A percentile compares a stretch with the other conserved stretches of the same genome.
Evolutionary conservation across 345 rosid species (phyloP).

Genomic region (Arabidopsis suecica): DNA sequence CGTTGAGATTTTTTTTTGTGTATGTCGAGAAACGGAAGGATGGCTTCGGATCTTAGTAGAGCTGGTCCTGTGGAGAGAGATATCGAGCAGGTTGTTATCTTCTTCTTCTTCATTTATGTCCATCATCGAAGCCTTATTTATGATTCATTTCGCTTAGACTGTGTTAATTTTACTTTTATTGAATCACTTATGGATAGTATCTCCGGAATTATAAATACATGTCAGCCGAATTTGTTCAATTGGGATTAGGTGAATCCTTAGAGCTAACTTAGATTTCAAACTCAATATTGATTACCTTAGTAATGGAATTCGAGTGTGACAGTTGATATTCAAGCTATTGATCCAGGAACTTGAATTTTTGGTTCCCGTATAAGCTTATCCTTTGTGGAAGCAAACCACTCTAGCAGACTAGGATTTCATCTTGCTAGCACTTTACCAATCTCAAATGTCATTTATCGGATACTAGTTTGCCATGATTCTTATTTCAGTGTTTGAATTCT

Average conservation of each 20-base stretch:
- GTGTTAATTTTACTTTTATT: background rate
- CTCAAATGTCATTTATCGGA: slow-evolving; percentile 6
- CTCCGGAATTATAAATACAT: background rate
- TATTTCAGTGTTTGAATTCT: slow-evolving; percentile 1
- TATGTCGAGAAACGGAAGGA: slow-evolving; percentile 70
- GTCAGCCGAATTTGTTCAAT: slow-evolving; percentile 7
- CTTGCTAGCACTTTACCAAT: slow-evolving; percentile 16
- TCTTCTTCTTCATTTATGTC: slow-evolving; percentile 14
- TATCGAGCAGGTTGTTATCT: slow-evolving; percentile 78
- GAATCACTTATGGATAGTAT: slow-evolving; percentile 11
- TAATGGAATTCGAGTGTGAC: background rate
- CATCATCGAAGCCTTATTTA: slow-evolving; percentile 11
- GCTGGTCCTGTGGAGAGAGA: slow-evolving; percentile 86
- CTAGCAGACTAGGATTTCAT: background rate
- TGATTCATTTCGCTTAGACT: background rate
- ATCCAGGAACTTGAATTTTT: too few species aligned
- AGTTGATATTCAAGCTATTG: background rate
- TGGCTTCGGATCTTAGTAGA: slow-evolving; percentile 95
- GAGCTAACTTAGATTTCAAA: slow-evolving; percentile 8
- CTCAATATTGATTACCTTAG: background rate
- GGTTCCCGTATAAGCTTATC: background rate
- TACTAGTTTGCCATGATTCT: background rate
- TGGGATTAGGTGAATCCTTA: slow-evolving; percentile 17
- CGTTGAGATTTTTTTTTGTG: slow-evolving; percentile 30
- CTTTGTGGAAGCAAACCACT: background rate